Evolutionary conservation across 805 yeast genomes (phyloP), one percentile per base, ranked within the genome.

Genomic region (Starmerella khaoyaiensis): DNA sequence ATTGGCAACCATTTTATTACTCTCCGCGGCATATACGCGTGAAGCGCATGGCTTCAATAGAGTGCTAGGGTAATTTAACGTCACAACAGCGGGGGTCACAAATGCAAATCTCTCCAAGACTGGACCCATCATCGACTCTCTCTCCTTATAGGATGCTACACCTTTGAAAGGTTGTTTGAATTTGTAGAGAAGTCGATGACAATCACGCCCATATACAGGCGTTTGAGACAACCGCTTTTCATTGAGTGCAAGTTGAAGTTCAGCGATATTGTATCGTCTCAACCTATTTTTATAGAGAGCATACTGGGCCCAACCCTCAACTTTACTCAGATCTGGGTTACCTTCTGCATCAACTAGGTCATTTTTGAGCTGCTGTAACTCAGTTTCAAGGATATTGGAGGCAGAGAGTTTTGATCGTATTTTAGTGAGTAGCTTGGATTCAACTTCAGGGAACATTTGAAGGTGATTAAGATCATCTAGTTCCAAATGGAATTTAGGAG

Each of bases 31-130:
- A 18, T 43, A 43, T 1, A 40, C 31, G 5, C 19, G 19, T 9
- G 21, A 11, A 2, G 23, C 22, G 1, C 42, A 30, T 4, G 28
- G 21, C 4, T 57, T 59, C 1, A 51, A 44, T 10, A 43, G 28
- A 34, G 53, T 33, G 25, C 45, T 45, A 1, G 64, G 54, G 68
- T 77, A 66, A 53, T 84, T 87, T 35, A 80, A 63, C 1, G 82
- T 68, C 2, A 84, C 93, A 4, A 73, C 94, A 3, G 75, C 64
- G 0, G 99, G 98, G 0, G 97, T 90, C 4, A 87, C 69, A 45
- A 81, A 87, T 0, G 93, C 81, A 58, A 67, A 90, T 43, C 77
- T 74, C 29, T 80, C 82, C 41, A 87, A 68, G 0, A 63, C 53
- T 23, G 70, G 73, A 8, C 60, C 55, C 64, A 75, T 62, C 12